These are phyloP conservation scores for Annulohypoxylon stygium DNA, from an alignment of 495 filamentous ascomycete species.

Conservation along the genomic window DNA sequence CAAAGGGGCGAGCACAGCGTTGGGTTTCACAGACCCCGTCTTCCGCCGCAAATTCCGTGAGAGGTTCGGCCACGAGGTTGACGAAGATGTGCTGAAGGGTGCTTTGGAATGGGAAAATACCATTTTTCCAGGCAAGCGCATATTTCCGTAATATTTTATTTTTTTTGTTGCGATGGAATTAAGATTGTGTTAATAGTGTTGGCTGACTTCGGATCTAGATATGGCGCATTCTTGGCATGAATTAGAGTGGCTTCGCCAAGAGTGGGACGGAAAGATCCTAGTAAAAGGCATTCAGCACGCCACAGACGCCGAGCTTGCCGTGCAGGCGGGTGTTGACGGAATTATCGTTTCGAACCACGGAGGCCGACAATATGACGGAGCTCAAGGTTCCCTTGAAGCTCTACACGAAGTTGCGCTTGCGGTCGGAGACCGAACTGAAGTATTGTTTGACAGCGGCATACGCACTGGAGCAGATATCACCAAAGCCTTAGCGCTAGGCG, in stretches of 20 bases:
- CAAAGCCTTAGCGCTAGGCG: neutral
- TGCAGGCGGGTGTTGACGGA: neutral
- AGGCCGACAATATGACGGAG: neutral
- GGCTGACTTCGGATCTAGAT: neutral
- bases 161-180: neutral
- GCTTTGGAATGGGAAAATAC: neutral
- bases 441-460: neutral
- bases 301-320: neutral
- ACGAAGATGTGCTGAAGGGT: neutral
- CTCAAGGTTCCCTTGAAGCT: neutral
- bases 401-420: neutral
- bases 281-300: neutral
- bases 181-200: neutral
- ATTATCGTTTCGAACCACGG: conserved; percentile 1
- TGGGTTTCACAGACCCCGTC: neutral
- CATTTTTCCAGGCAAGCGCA: neutral
- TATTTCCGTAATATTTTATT: no score
- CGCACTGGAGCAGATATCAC: neutral
- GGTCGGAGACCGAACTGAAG: neutral
- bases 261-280: neutral
- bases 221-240: neutral
- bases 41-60: neutral
- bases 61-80: neutral
- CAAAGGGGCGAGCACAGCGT: neutral
- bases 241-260: neutral